Conservation (phyloP, 306 rosid genomes). For the Cucurbita argyrosperma region DNA sequence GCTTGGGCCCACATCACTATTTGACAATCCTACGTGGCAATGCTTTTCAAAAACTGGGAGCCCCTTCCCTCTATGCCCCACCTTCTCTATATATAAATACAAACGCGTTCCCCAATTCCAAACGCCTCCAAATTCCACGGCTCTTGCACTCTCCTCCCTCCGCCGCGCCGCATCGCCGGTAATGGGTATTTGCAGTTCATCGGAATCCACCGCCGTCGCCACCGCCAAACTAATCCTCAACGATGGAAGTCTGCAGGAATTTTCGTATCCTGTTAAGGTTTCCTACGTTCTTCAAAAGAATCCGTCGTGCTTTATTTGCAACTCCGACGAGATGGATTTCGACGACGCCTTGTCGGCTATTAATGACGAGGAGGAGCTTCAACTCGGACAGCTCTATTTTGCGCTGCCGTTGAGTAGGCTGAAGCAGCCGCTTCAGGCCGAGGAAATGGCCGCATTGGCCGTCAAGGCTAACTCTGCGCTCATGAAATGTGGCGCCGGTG, state of each 20-base stretch:
- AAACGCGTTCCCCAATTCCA: neutral
- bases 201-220: slow-evolving; percentile 42
- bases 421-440: slow-evolving; percentile 37
- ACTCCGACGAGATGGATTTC: slow-evolving; percentile 89
- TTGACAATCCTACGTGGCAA: slow-evolving; percentile 7
- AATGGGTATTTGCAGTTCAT: slow-evolving; percentile 82
- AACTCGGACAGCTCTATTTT: slow-evolving; percentile 73
- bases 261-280: slow-evolving; percentile 50
- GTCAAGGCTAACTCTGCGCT: slow-evolving; percentile 89
- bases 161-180: neutral
- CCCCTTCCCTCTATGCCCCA: neutral
- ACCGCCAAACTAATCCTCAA: slow-evolving; percentile 63
- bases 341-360: slow-evolving; percentile 53
- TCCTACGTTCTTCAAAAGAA: slow-evolving; percentile 48
- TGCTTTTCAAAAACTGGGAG: neutral
- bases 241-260: slow-evolving; percentile 60
- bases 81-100: neutral
- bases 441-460: slow-evolving; percentile 96
- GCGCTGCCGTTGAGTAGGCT: slow-evolving; percentile 59
- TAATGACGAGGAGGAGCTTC: slow-evolving; percentile 50
- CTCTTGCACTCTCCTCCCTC: neutral
- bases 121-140: neutral
- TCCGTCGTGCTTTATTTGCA: slow-evolving; percentile 60
- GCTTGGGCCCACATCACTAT: neutral
- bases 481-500: slow-evolving; percentile 26